phyloP scores from a whole-genome alignment of 2,329 filamentous ascomycete genomes.

The Diatrype stigma region DNA sequence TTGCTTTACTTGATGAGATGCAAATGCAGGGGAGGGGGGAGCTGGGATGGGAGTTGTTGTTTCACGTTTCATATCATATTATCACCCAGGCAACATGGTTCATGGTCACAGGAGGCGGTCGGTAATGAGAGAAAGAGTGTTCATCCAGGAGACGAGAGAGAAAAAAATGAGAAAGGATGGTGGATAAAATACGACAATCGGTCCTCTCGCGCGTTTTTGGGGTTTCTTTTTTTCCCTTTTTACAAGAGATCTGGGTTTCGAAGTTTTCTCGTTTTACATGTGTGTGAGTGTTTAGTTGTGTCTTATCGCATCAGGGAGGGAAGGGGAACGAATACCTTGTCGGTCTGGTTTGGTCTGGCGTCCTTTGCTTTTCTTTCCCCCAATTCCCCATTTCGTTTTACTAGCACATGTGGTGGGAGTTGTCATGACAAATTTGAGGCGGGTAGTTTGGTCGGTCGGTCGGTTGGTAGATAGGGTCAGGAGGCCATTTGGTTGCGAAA shows the following conservation, averaged over 20 bases:
- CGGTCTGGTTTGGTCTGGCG: not conserved
- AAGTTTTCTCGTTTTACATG: too few species aligned
- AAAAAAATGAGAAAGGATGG: not conserved
- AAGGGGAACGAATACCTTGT: not conserved
- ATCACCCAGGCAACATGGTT: too few species aligned
- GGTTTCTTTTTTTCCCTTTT: too few species aligned
- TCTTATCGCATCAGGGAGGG: slow-evolving; percentile 4
- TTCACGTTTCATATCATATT: not conserved
- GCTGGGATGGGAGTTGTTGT: not conserved
- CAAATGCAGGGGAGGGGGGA: not conserved
- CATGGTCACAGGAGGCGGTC: not conserved
- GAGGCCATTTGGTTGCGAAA: not conserved
- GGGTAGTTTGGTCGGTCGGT: not conserved
- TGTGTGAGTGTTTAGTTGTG: too few species aligned
- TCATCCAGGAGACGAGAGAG: not conserved
- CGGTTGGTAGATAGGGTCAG: not conserved
- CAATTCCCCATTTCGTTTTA: too few species aligned
- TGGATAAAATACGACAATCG: not conserved
- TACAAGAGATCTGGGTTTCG: too few species aligned
- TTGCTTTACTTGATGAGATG: not conserved
- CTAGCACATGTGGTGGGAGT: too few species aligned
- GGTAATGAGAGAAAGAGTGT: not conserved
- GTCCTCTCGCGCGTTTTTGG: too few species aligned
- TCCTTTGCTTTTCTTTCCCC: too few species aligned
- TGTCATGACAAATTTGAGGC: too few species aligned